These are phyloP conservation scores for Fusarium robinianum DNA, from an alignment of 2,329 filamentous ascomycete species.

Conservation along the genomic window DNA sequence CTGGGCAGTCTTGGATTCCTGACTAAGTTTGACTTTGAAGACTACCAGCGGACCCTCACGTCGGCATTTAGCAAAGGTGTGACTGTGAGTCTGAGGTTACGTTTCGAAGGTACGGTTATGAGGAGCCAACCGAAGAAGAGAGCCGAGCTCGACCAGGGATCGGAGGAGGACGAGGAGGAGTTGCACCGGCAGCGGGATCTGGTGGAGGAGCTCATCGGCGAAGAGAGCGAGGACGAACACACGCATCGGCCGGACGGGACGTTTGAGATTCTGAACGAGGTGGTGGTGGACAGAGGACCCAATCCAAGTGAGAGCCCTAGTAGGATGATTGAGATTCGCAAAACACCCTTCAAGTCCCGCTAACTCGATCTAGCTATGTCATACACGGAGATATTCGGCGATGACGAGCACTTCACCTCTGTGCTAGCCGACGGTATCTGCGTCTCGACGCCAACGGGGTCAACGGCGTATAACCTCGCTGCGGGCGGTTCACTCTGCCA, in stretches of 20 bases:
- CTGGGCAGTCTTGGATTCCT: constrained; percentile 92
- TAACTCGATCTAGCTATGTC: constrained; percentile 75
- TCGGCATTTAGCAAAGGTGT: constrained; percentile 81
- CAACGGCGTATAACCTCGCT: constrained; percentile 93
- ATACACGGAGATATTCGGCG: constrained; percentile 87
- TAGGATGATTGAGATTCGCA: too few species aligned
- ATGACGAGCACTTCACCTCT: constrained; percentile 94
- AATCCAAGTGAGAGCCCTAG: constrained; percentile 72
- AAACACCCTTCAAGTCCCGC: too few species aligned
- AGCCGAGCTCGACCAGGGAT: constrained; percentile 25
- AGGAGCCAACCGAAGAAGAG: constrained; percentile 63
- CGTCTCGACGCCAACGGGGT: constrained; percentile 91
- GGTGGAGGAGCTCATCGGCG: constrained; percentile 87
- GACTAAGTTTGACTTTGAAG: constrained; percentile 91
- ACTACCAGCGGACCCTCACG: constrained; percentile 70
- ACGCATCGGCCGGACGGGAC: constrained; percentile 86
- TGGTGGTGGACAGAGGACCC: constrained; percentile 93
- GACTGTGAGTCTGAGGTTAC: constrained; percentile 81
- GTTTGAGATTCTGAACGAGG: constrained; percentile 91
- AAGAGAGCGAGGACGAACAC: constrained; percentile 79
- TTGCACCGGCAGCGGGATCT: constrained; percentile 62
- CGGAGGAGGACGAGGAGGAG: constrained; percentile 46
- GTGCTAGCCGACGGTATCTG: constrained; percentile 92
- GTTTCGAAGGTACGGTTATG: constrained; percentile 96
- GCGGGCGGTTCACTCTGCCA: constrained; percentile 95